Evolutionary conservation across 2,329 filamentous ascomycete genomes (phyloP), one percentile per base, ranked within the genome.

Genomic region (Aspergillus pseudoterreus): DNA sequence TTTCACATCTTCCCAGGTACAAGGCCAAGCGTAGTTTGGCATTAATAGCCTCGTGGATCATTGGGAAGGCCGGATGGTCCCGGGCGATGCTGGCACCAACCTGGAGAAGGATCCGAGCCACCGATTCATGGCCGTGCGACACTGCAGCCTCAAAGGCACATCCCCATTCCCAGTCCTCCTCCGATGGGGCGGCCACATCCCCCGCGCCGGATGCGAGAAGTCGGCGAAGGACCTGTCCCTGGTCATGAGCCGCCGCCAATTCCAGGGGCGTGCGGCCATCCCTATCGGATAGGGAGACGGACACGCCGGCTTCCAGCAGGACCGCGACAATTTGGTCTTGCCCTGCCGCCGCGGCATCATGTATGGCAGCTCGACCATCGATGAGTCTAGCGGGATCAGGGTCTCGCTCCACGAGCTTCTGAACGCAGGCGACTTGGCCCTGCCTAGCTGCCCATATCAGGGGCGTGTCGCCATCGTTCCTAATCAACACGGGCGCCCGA

Each of bases 151-250:
- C 22, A 10, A 19, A 24, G 8, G 43, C 43, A 9, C 30, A 45
- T 21, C 30, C 24, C 43, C 43, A 45, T 27, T 45, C 43, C 43
- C 22, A 45, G 10, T 32, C 19, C 22, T 45, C 43, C 27, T 22
- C 24, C 14, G 30, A 32, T 30, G 30, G 22, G n/a, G 15, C 14
- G 15, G 43, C 11, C n/a, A 45, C 43, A 45, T 19, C 35, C 43
- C 24, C 43, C 22, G 43, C 43, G 14, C 43, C 43, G 24, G 30
- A 32, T n/a, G 43, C 27, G 43, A 45, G 43, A 6, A 45, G 43
- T 17, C 14, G 14, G 4, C 43, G 43, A 8, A 45, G 24, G 8
- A 35, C 43, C 0, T n/a, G 24, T 45, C 35, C 43, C 24, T 45
- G 30, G 27, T 45, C 15, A 19, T 45, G 17, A n/a, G 30, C 11